Conservation (phyloP, 2,329 filamentous ascomycete species). For the Mariannaea sp. region DNA sequence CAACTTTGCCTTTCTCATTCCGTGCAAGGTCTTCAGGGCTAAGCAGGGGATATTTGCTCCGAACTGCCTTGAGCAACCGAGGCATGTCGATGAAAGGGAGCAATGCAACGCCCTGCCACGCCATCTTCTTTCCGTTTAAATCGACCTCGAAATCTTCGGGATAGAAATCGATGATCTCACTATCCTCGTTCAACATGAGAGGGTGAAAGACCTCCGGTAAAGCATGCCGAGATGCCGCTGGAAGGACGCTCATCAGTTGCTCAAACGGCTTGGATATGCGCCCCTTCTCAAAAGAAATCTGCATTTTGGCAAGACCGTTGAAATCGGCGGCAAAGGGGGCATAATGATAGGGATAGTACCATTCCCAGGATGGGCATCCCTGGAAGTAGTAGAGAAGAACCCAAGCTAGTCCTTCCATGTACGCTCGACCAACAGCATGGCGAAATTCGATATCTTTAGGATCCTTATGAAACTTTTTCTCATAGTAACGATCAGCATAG, state of each 20-base stretch:
- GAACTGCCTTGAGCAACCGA: conserved; percentile 80
- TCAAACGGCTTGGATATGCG: conserved; percentile 90
- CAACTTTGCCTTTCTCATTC: conserved; percentile 80
- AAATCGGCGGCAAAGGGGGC: conserved; percentile 98
- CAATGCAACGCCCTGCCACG: conserved; percentile 94
- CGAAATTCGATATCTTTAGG: conserved; percentile 84
- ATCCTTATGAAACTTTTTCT: conserved; percentile 90
- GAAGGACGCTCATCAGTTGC: conserved; percentile 97
- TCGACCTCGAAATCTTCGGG: conserved; percentile 93
- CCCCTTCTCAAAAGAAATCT: conserved; percentile 82
- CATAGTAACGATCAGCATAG: conserved; percentile 94
- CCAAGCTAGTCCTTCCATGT: conserved; percentile 94
- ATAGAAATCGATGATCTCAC: conserved; percentile 96
- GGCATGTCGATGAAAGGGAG: conserved; percentile 96
- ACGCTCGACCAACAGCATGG: conserved; percentile 85
- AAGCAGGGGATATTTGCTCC: conserved; percentile 78
- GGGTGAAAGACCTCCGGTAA: conserved; percentile 87
- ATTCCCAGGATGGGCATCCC: conserved; percentile 97
- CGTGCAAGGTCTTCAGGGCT: conserved; percentile 76
- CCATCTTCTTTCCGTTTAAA: conserved; percentile 96
- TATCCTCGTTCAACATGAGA: conserved; percentile 86
- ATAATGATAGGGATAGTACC: conserved; percentile 99
- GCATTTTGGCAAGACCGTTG: conserved; percentile 77
- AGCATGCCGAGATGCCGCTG: conserved; percentile 88
- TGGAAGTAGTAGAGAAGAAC: conserved; percentile 97